phyloP scores from a whole-genome alignment of 2,329 filamentous ascomycete species.

The Diaporthe sp. region DNA sequence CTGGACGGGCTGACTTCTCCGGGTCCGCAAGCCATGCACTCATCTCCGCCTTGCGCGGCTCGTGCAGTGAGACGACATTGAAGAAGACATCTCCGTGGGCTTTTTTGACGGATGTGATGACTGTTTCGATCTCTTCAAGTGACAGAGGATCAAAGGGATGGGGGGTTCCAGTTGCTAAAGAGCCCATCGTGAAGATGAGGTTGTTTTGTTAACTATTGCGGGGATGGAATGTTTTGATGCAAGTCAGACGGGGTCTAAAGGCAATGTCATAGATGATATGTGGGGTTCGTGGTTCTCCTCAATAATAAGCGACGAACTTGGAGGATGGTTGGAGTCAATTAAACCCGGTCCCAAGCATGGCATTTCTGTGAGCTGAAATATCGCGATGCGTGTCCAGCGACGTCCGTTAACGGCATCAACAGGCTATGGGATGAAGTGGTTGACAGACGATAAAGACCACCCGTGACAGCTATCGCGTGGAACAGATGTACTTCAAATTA shows the following conservation, averaged over 20 bases:
- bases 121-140: constrained; percentile 78
- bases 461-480: constrained; percentile 27
- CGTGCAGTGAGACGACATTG: constrained; percentile 87
- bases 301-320: background rate
- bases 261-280: background rate
- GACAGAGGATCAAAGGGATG: constrained; percentile 87
- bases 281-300: background rate
- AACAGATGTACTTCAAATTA: constrained; percentile 35
- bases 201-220: background rate
- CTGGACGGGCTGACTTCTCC: constrained; percentile 71
- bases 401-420: constrained; percentile 34
- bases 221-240: background rate
- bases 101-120: constrained; percentile 77
- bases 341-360: background rate
- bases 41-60: constrained; percentile 90
- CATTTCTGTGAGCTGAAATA: background rate
- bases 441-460: constrained; percentile 22
- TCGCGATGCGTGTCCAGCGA: background rate
- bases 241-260: background rate
- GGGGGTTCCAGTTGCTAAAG: constrained; percentile 42
- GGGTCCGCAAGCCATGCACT: constrained; percentile 81
- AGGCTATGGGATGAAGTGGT: constrained; percentile 22
- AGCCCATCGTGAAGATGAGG: constrained; percentile 43
- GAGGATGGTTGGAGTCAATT: background rate
- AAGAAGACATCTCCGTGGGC: constrained; percentile 81